A percentile compares a stretch with the other conserved stretches of the same genome.
These are phyloP conservation scores for Aristolochia californica DNA, from an alignment of 164 flowering plant species.

Conservation along the genomic window DNA sequence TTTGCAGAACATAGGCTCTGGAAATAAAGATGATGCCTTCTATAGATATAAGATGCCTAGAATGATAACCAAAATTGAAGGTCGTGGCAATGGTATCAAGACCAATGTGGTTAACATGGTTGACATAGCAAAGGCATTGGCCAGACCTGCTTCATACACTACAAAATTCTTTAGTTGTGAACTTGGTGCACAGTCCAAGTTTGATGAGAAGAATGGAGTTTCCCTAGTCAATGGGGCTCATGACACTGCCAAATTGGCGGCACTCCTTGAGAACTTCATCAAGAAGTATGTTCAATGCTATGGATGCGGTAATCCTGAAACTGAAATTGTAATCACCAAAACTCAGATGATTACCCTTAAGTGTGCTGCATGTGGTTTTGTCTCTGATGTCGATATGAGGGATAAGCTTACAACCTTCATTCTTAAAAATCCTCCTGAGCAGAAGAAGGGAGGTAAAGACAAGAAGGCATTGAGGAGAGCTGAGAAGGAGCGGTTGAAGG, in stretches of 20 bases:
- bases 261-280: conserved; percentile 78
- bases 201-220: conserved; percentile 79
- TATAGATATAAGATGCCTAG: conserved; percentile 95
- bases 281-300: conserved; percentile 92
- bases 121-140: conserved; percentile 84
- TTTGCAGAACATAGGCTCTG: conserved; percentile 85
- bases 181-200: conserved; percentile 91
- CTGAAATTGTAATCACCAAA: conserved; percentile 67
- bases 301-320: conserved; percentile 94
- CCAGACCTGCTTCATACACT: conserved; percentile 81
- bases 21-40: conserved; percentile 91
- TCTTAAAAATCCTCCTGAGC: conserved; percentile 80
- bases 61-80: conserved; percentile 91
- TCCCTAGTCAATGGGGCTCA: conserved; percentile 84
- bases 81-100: conserved; percentile 93
- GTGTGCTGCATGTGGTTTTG: conserved; percentile 89
- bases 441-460: conserved; percentile 69
- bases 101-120: conserved; percentile 90
- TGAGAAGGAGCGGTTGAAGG: conserved; percentile 87
- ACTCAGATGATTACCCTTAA: conserved; percentile 73
- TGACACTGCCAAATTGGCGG: conserved; percentile 78
- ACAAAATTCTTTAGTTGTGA: conserved; percentile 89
- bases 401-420: conserved; percentile 84
- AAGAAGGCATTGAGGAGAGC: conserved; percentile 92
- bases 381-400: conserved; percentile 97